These are phyloP conservation scores for Yamadazyma songkhlaensis DNA, from an alignment of 1,139 yeast species.

Conservation along the genomic window DNA sequence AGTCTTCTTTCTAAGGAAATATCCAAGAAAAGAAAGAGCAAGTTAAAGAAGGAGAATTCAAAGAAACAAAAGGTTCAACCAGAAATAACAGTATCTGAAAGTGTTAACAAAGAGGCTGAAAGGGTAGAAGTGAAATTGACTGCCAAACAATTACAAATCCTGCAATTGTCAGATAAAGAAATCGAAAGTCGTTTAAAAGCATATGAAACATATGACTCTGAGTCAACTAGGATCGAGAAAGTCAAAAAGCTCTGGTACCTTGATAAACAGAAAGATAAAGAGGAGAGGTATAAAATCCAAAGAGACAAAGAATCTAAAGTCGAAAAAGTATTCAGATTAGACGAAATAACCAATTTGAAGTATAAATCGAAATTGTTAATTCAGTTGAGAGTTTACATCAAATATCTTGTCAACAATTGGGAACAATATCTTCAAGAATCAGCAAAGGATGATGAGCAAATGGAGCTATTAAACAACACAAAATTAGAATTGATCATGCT, in stretches of 20 bases:
- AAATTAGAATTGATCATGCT: conserved; percentile 60
- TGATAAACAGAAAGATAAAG: conserved; percentile 10
- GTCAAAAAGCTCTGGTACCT: conserved; percentile 24
- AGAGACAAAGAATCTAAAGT: conserved; percentile 19
- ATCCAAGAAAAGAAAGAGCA: conserved; percentile 24
- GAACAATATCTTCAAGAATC: conserved; percentile 15
- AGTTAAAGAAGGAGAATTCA: neutral
- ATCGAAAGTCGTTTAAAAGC: conserved; percentile 20
- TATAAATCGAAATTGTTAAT: conserved; percentile 29
- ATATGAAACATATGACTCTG: conserved; percentile 17
- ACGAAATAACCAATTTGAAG: conserved; percentile 32
- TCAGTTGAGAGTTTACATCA: conserved; percentile 50
- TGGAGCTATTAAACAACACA: conserved; percentile 46
- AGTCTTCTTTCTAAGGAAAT: conserved; percentile 32
- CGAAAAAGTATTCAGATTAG: conserved; percentile 24
- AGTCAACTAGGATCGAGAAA: conserved; percentile 21
- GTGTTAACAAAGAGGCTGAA: too few relatives aligned
- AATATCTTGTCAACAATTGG: conserved; percentile 47
- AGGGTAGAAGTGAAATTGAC: neutral
- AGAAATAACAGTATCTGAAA: too few relatives aligned
- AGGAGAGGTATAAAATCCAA: conserved; percentile 10
- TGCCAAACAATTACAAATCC: conserved; percentile 3
- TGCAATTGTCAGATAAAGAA: conserved; percentile 19
- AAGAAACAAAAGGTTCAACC: neutral
- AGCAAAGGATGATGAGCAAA: conserved; percentile 7